Conservation (phyloP, 2,329 filamentous ascomycete genomes). For the Septoria linicola region DNA sequence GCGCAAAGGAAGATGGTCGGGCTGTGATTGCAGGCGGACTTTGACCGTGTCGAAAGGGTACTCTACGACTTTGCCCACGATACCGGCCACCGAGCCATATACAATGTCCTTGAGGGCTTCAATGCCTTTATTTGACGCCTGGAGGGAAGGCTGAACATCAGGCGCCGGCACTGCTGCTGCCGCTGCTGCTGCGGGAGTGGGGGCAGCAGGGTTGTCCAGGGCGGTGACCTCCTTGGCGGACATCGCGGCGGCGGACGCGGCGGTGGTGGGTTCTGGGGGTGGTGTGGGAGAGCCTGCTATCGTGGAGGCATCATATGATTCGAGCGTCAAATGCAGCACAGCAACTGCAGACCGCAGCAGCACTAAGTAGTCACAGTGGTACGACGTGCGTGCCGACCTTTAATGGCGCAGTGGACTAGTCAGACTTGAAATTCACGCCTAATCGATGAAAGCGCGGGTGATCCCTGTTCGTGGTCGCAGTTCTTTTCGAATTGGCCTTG, state of each 20-base stretch:
- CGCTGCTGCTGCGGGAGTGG: neutral
- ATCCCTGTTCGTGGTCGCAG: no score
- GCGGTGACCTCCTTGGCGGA: neutral
- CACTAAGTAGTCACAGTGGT: neutral
- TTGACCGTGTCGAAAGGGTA: conserved; percentile 99
- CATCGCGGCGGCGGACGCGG: neutral
- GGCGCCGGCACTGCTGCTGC: neutral
- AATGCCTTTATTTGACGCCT: conserved; percentile 45
- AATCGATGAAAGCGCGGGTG: no score
- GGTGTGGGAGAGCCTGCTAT: neutral
- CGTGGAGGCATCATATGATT: neutral
- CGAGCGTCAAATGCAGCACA: no score
- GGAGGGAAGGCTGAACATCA: neutral
- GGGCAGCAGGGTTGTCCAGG: neutral
- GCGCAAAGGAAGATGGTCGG: conserved; percentile 73
- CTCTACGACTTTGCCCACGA: conserved; percentile 93
- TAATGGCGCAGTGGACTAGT: no score
- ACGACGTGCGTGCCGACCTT: no score
- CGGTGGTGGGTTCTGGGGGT: neutral
- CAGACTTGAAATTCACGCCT: no score
- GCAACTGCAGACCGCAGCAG: no score
- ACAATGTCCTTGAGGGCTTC: conserved; percentile 82
- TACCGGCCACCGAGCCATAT: conserved; percentile 87
- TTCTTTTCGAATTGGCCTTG: no score
- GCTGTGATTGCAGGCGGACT: conserved; percentile 94